Evolutionary conservation across 2,329 filamentous ascomycete species (phyloP).

Genomic region (Sporothrix luriei): DNA sequence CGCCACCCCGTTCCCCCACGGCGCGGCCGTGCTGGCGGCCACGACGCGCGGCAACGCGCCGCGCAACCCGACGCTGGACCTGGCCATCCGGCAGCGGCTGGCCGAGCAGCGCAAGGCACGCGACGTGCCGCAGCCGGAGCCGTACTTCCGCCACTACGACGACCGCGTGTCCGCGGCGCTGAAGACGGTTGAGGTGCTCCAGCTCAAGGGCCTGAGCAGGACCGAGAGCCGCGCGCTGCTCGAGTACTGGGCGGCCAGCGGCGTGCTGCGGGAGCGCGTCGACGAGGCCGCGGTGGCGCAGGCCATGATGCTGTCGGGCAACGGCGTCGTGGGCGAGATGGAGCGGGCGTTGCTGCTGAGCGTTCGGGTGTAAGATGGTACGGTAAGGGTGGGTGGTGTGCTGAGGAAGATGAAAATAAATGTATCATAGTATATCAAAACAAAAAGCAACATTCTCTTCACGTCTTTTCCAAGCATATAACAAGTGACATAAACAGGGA

Average conservation of each 20-base stretch:
- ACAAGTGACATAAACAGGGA: neutral
- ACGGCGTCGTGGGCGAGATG: constrained; percentile 83
- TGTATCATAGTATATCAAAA: constrained; percentile 25
- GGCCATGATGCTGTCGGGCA: constrained; percentile 81
- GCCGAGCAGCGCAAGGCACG: constrained; percentile 44
- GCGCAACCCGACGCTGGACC: constrained; percentile 65
- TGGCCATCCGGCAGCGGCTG: constrained; percentile 63
- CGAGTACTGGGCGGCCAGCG: constrained; percentile 92
- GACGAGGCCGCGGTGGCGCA: constrained; percentile 72
- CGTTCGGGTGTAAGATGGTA: constrained; percentile 47
- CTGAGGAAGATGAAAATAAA: constrained; percentile 5
- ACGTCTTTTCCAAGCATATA: neutral
- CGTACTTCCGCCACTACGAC: constrained; percentile 61
- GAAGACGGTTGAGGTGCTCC: constrained; percentile 54
- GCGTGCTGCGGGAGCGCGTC: constrained; percentile 70
- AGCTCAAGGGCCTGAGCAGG: constrained; percentile 69
- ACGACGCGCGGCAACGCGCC: constrained; percentile 73
- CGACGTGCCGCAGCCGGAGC: constrained; percentile 48
- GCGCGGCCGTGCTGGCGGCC: constrained; percentile 75
- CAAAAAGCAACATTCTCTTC: constrained; percentile 21
- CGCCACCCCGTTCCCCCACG: constrained; percentile 62
- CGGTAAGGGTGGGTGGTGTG: neutral
- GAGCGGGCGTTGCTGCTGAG: constrained; percentile 65
- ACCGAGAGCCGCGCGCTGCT: constrained; percentile 76
- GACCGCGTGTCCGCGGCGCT: constrained; percentile 58